phyloP scores from a whole-genome alignment of 1,139 yeast genomes.

The Candida neerlandica region DNA sequence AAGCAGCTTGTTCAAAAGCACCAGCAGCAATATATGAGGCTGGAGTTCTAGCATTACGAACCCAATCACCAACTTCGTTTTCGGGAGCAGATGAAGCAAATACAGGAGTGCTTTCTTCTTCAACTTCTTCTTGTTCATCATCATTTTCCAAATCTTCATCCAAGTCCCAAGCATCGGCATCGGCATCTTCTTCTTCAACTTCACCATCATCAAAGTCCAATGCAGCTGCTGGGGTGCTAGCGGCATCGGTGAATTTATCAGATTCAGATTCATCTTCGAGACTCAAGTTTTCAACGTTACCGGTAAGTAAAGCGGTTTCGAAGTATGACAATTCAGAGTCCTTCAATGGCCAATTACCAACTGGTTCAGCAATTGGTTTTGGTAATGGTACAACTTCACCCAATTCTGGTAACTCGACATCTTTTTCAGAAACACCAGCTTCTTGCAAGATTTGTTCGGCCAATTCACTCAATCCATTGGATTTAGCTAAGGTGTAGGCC shows the following conservation, averaged over 20 bases:
- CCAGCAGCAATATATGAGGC: conserved; percentile 97
- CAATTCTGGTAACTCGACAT: conserved; percentile 60
- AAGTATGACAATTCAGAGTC: conserved; percentile 75
- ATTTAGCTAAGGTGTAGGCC: conserved; percentile 91
- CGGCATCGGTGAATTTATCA: conserved; percentile 18
- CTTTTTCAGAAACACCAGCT: conserved; percentile 66
- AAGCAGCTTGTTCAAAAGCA: conserved; percentile 94
- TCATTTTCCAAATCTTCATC: conserved; percentile 45
- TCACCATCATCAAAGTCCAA: conserved; percentile 42
- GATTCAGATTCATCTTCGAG: conserved; percentile 46
- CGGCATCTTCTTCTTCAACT: conserved; percentile 49
- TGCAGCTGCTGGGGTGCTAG: conserved; percentile 7
- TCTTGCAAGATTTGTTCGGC: conserved; percentile 73
- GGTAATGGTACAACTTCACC: conserved; percentile 48
- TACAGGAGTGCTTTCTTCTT: conserved; percentile 26
- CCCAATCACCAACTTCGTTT: conserved; percentile 79
- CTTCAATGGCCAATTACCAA: conserved; percentile 80
- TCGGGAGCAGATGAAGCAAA: conserved; percentile 34
- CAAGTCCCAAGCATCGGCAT: conserved; percentile 61
- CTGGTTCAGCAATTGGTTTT: conserved; percentile 46
- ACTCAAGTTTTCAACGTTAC: conserved; percentile 68
- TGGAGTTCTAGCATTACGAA: conserved; percentile 84
- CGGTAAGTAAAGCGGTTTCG: conserved; percentile 75
- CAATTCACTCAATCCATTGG: conserved; percentile 76
- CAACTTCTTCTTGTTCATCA: conserved; percentile 44